Base-by-base conservation (phyloP, 495 filamentous ascomycete genomes). In the Daldinia decipiens region DNA sequence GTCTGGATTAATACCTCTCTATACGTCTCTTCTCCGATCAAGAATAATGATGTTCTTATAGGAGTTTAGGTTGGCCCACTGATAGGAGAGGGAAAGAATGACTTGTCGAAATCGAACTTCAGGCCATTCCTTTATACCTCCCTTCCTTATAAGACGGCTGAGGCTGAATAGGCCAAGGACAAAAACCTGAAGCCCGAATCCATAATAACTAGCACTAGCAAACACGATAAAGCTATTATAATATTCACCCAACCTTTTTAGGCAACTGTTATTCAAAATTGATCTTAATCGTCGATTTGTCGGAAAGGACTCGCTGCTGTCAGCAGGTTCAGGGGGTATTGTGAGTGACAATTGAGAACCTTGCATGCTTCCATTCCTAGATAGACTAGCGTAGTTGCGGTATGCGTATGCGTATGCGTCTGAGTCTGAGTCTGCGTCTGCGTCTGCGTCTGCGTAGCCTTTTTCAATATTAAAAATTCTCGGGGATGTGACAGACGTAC, bases 91-190 rank as follows among this genome's bases (percentile, higher is more conserved):
- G 8, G 62, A 64, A 65, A 60, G 67, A 68, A 62, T 68, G 70
- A 73, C 70, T 43, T 66, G 70, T 73, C 70, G 58, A 64, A 56
- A 56, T 56, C 26, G 31, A 55, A 62, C 13, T 26, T 34, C 15
- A 57, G 51, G 36, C 55, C n/a, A 29, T 2, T 72, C 43, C n/a
- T 38, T 8, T 86, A 40, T 70, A 13, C 9, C 1, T 34, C 27
- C 19, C 67, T 54, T 62, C 85, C 63, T 71, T 85, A 36, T 85
- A 86, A 34, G 51, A 77, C 24, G 82, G 82, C 71, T 82, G 75
- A 74, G 80, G 64, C 85, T 81, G 17, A 79, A 85, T 59, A 58
- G 80, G 43, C 47, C 38, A 56, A 60, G 31, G 19, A 9, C 13
- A 36, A 59, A 36, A 84, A 34, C 76, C 71, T 19, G 82, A 82